phyloP scores from a whole-genome alignment of 176 grass and related monocot genomes.

The Ananas comosus region DNA sequence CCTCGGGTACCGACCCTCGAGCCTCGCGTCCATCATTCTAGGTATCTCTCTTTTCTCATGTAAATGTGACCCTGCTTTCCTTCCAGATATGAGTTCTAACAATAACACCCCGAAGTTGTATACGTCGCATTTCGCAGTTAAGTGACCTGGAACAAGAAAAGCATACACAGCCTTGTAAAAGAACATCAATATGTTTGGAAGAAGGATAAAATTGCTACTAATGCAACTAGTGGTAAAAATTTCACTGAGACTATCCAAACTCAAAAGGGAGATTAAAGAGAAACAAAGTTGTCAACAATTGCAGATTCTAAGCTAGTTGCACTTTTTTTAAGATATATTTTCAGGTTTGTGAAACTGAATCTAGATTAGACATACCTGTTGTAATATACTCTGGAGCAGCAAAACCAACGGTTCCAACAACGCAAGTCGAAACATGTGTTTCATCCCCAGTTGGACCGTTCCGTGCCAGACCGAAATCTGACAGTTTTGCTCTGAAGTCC shows the following conservation, averaged over 20 bases:
- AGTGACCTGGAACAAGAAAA: constrained; percentile 8
- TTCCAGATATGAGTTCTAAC: constrained; percentile 16
- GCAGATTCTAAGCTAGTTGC: neutral
- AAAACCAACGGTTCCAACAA: constrained; percentile 23
- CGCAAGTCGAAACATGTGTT: constrained; percentile 10
- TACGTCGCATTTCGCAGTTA: constrained; percentile 13
- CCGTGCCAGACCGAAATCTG: constrained; percentile 29
- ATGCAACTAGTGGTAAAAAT: no score
- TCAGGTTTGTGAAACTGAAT: neutral
- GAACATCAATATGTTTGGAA: neutral
- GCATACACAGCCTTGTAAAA: neutral
- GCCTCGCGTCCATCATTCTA: constrained; percentile 10
- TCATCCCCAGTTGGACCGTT: constrained; percentile 21
- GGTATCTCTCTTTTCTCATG: constrained; percentile 6
- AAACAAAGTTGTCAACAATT: neutral
- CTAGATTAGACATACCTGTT: constrained; percentile 5
- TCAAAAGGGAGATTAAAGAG: neutral
- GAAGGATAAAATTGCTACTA: neutral
- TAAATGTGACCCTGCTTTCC: constrained; percentile 7
- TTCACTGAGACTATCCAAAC: no score
- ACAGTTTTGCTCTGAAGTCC: constrained; percentile 23
- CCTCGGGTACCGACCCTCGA: constrained; percentile 13
- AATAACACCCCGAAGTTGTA: constrained; percentile 12
- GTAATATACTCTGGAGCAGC: constrained; percentile 19
- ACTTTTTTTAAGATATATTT: neutral